A percentile compares a stretch with the other conserved stretches of the same genome.
phyloP scores from a whole-genome alignment of 176 grass and related monocot genomes.

The Poa annua region DNA sequence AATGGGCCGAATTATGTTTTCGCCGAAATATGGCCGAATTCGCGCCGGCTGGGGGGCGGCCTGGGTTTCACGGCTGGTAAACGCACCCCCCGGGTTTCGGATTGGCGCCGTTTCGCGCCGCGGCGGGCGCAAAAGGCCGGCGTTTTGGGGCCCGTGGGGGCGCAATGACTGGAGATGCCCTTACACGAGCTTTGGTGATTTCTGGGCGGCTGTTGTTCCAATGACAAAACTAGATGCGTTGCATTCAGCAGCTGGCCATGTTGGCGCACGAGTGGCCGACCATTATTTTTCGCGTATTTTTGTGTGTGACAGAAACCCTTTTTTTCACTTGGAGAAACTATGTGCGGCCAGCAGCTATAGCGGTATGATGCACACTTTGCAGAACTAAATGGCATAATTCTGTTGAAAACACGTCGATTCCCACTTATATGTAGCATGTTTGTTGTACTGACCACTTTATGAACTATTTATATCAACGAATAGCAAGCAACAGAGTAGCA shows the following conservation, averaged over 20 bases:
- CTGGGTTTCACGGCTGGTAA: too few relatives aligned
- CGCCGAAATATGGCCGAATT: too few relatives aligned
- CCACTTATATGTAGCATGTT: not conserved
- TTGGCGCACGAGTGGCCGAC: slow-evolving; percentile 28
- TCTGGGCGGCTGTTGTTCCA: not conserved
- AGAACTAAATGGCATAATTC: not conserved
- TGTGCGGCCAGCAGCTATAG: not conserved
- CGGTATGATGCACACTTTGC: not conserved
- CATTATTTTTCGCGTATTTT: not conserved
- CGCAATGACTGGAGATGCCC: too few relatives aligned
- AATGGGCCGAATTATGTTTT: too few relatives aligned
- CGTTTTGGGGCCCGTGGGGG: too few relatives aligned
- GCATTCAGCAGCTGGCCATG: slow-evolving; percentile 3
- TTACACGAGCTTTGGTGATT: not conserved
- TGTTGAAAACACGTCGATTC: slow-evolving; percentile 32
- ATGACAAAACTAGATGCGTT: not conserved
- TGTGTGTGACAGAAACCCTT: not conserved
- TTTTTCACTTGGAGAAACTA: not conserved
- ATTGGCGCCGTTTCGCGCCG: too few relatives aligned
- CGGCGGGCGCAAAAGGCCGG: too few relatives aligned
- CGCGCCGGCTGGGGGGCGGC: too few relatives aligned
- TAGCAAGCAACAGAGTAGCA: too few relatives aligned
- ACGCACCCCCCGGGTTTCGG: too few relatives aligned
- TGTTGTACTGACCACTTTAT: not conserved
- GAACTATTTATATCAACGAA: not conserved